A percentile compares a stretch with the other conserved stretches of the same genome.
These are phyloP conservation scores for Litchi chinensis DNA, from an alignment of 345 rosid genomes.

Conservation along the genomic window DNA sequence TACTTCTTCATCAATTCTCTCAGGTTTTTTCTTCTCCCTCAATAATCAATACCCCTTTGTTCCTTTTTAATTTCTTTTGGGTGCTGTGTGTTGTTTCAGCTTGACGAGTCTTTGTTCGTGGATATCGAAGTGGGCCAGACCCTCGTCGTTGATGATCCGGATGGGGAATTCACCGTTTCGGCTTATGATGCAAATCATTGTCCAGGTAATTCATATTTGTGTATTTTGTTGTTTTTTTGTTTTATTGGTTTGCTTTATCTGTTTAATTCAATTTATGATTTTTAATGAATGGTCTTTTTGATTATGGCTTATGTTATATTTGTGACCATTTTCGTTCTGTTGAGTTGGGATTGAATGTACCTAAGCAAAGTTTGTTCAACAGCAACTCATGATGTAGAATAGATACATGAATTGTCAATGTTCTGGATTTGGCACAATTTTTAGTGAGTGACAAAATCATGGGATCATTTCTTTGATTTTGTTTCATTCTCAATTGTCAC, in stretches of 20 bases:
- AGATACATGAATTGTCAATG: too few relatives aligned
- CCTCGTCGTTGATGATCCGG: slow-evolving; percentile 52
- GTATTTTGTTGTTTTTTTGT: not conserved
- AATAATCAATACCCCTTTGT: not conserved
- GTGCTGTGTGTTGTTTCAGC: slow-evolving; percentile 33
- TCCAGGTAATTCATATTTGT: slow-evolving; percentile 46
- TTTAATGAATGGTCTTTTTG: too few relatives aligned
- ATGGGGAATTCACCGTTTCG: slow-evolving; percentile 62
- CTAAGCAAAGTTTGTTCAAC: too few relatives aligned
- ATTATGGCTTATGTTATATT: too few relatives aligned
- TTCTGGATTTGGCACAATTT: too few relatives aligned
- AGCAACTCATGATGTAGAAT: too few relatives aligned
- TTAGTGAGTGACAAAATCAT: too few relatives aligned
- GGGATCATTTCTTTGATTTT: too few relatives aligned
- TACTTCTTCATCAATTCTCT: slow-evolving; percentile 54
- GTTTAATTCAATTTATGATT: not conserved
- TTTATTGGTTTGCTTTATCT: not conserved
- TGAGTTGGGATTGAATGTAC: too few relatives aligned
- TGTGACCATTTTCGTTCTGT: too few relatives aligned
- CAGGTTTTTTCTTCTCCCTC: slow-evolving; percentile 38
- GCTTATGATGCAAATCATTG: slow-evolving; percentile 91
- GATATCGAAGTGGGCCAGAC: slow-evolving; percentile 67
- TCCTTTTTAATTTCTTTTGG: not conserved
- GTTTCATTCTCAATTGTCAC: too few relatives aligned
- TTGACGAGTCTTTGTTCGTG: slow-evolving; percentile 61